phyloP scores from a whole-genome alignment of 257 asterid species.

The Parsonsia alboflavescens region DNA sequence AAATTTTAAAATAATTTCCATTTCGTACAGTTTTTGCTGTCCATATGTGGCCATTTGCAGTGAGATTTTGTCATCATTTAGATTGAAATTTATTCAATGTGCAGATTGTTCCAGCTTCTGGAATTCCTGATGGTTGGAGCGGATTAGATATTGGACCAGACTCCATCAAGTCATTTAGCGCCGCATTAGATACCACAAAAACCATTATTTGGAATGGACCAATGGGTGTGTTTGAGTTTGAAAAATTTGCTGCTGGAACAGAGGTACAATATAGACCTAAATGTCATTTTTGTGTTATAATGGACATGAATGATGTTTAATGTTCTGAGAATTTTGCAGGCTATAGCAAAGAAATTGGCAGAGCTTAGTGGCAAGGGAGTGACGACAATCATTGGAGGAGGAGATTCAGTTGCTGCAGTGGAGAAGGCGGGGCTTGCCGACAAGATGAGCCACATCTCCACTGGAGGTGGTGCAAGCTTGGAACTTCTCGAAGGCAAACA shows the following conservation, averaged over 20 bases:
- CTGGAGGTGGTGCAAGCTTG: constrained; percentile 95
- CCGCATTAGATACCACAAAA: constrained; percentile 58
- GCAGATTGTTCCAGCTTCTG: constrained; percentile 69
- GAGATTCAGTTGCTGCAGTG: constrained; percentile 94
- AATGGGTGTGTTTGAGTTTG: constrained; percentile 88
- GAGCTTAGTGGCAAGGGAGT: constrained; percentile 89
- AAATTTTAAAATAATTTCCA: neutral
- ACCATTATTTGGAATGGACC: constrained; percentile 87
- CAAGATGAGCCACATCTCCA: constrained; percentile 93
- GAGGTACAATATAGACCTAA: constrained; percentile 38
- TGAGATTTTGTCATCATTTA: neutral
- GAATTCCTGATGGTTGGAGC: constrained; percentile 89
- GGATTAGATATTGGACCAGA: constrained; percentile 87
- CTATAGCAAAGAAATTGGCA: constrained; percentile 70
- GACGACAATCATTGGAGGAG: constrained; percentile 89
- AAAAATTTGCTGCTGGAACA: constrained; percentile 82
- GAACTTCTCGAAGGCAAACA: constrained; percentile 87
- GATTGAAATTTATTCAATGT: constrained; percentile 1
- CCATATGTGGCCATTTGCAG: neutral
- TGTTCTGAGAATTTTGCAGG: constrained; percentile 26
- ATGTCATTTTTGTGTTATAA: neutral
- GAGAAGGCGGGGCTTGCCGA: constrained; percentile 91
- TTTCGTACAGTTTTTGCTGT: too few species aligned
- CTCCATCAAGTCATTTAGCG: constrained; percentile 56
- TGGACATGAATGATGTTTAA: neutral